These are phyloP conservation scores for Penicillium sp. DNA, from an alignment of 2,329 filamentous ascomycete species.

Conservation along the genomic window DNA sequence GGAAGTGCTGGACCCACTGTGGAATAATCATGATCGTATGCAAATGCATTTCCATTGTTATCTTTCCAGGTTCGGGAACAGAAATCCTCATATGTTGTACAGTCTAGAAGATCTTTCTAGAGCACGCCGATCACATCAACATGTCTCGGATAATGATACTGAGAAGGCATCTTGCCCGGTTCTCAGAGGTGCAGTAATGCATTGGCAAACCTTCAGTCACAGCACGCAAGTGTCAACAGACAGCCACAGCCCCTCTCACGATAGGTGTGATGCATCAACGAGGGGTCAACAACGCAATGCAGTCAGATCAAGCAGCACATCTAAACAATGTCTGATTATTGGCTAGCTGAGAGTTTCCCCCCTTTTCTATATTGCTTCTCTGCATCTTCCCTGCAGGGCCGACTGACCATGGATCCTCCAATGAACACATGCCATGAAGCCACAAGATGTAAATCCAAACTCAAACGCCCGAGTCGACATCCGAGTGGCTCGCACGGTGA, in stretches of 20 bases:
- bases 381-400: slow-evolving; percentile 4
- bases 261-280: not conserved
- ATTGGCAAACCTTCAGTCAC: not conserved
- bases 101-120: not conserved
- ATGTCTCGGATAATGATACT: not conserved
- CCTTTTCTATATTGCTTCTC: slow-evolving; percentile 1
- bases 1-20: not conserved
- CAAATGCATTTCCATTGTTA: not conserved
- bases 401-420: not conserved
- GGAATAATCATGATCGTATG: not conserved
- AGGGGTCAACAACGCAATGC: not conserved
- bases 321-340: not conserved
- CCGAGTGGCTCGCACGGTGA: not conserved
- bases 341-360: not conserved
- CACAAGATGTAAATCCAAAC: not conserved
- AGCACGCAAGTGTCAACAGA: not conserved
- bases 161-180: not conserved
- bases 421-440: not conserved
- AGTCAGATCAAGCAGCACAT: not conserved
- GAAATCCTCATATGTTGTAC: not conserved
- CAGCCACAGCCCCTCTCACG: slow-evolving; percentile 1
- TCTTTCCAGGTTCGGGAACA: not conserved
- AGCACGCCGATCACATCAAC: not conserved
- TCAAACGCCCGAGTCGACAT: not conserved
- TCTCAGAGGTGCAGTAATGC: not conserved